Conservation (phyloP, 371 early-diverging fungal genomes). For the Mucor saturninus region DNA sequence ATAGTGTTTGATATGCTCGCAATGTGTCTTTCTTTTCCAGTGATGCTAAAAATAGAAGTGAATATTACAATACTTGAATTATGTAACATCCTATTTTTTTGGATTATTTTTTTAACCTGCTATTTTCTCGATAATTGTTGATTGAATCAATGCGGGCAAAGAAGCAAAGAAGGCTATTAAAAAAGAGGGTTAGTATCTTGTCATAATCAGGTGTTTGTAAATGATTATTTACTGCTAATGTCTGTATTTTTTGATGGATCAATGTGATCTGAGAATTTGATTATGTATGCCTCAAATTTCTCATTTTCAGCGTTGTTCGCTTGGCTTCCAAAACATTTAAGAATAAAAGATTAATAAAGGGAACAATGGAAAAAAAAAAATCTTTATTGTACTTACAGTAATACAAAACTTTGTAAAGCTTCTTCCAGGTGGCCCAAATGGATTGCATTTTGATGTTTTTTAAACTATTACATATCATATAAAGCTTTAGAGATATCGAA, state of each 20-base stretch:
- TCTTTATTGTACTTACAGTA: conserved; percentile 16
- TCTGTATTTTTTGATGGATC: conserved; percentile 43
- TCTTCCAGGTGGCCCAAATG: conserved; percentile 17
- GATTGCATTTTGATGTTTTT: conserved; percentile 15
- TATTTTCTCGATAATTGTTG: conserved; percentile 40
- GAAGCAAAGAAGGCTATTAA: conserved; percentile 40
- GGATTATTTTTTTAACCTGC: conserved; percentile 21
- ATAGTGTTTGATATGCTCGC: conserved; percentile 40
- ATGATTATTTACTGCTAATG: conserved; percentile 30
- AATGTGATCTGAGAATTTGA: conserved; percentile 40
- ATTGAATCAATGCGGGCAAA: conserved; percentile 41
- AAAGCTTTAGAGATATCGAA: not conserved
- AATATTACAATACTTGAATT: not conserved
- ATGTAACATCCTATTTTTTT: not conserved
- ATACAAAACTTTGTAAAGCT: conserved; percentile 22
- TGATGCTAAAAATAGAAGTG: conserved; percentile 16
- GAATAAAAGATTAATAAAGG: not conserved
- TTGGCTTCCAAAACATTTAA: conserved; percentile 25
- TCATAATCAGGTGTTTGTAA: not conserved
- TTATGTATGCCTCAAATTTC: conserved; percentile 34
- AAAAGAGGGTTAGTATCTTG: not conserved
- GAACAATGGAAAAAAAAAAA: not conserved
- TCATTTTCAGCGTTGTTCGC: conserved; percentile 37
- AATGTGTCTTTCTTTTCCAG: conserved; percentile 36
- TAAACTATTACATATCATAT: conserved; percentile 10